Conservation (phyloP, 495 filamentous ascomycete genomes). For the Cercophora samala region DNA sequence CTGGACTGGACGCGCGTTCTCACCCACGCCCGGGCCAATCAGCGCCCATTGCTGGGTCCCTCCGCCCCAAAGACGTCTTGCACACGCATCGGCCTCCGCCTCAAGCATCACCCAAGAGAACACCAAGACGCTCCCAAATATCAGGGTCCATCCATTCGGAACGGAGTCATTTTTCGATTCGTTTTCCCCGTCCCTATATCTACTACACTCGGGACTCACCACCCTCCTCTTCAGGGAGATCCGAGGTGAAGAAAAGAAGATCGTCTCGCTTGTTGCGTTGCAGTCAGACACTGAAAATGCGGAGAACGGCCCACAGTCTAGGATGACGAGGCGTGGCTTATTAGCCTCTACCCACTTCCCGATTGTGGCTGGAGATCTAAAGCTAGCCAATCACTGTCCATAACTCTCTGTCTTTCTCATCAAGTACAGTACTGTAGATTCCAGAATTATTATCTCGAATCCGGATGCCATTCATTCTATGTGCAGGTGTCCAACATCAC, state of each 20-base stretch:
- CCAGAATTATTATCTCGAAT: not conserved
- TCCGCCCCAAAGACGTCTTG: slow-evolving; percentile 29
- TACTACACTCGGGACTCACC: not conserved
- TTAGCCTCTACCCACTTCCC: slow-evolving; percentile 7
- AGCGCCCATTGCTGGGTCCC: slow-evolving; percentile 19
- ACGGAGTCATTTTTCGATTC: not conserved
- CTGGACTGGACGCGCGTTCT: slow-evolving; percentile 32
- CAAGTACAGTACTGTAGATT: not conserved
- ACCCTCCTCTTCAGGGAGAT: too few relatives aligned
- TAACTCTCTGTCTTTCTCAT: not conserved
- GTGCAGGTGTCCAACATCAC: not conserved
- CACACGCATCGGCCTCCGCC: slow-evolving; percentile 26
- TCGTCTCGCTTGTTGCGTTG: slow-evolving; percentile 1
- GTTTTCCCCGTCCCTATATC: not conserved
- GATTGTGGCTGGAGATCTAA: slow-evolving; percentile 5
- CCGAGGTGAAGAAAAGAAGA: not conserved
- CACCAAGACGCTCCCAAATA: slow-evolving; percentile 1
- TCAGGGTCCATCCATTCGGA: slow-evolving; percentile 3
- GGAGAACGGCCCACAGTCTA: slow-evolving; percentile 5
- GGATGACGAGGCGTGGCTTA: slow-evolving; percentile 26
- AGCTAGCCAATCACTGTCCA: not conserved
- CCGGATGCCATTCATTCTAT: not conserved
- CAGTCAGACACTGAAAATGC: not conserved
- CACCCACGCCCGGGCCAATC: slow-evolving; percentile 23
- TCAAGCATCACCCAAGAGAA: slow-evolving; percentile 15